Base-by-base conservation (phyloP, 2,329 filamentous ascomycete genomes). In the Diaporthe citrichinensis region DNA sequence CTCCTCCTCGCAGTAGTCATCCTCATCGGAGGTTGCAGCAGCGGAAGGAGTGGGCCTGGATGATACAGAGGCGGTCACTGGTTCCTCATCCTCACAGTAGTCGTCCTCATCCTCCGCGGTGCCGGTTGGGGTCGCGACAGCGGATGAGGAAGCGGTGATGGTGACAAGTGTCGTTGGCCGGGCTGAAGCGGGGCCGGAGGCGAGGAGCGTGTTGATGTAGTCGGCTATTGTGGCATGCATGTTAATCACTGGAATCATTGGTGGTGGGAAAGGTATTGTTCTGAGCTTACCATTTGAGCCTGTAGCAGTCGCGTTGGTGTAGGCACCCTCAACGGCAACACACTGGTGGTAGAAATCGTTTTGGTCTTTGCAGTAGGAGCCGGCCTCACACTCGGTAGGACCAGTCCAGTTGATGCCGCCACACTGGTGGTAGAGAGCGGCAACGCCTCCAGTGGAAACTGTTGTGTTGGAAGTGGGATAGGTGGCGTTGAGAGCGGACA, bases 401-500 rank as follows among this genome's bases (percentile, higher is more conserved):
- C 65, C 65, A 17, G 31, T 41, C 65, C 65, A 69, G 34, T 55
- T 17, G n/a, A 20, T 69, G n/a, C 65, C 65, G 34, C 65, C 65
- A 15, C 65, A 69, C 17, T 7, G 49, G 49, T 55, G 15, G 49
- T 69, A 55, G n/a, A 69, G 34, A 10, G 46, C 49, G 15, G 65
- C 65, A 23, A 69, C 46, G n/a, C 65, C 31, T 41, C 65, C 65
- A 34, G 49, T 9, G 34, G 65, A 55, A 15, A 55, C 49, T 34
- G 65, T 55, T 49, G 65, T 55, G 49, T 69, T 55, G 25, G 65
- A 25, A n/a, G 23, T 3, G 4, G 65, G 65, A 23, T 68, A 68
- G 49, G 49, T 55, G 46, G 65, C 49, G 65, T 41, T 55, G 49
- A 69, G 65, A 41, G 65, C 65, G 53, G 65, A 55, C 65, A 55